Percentiles rank a stretch among this genome's conserved stretches.
Evolutionary conservation across 176 grass and related monocot species (phyloP).

Genomic region (Zea mays): Zm-B73-REFERENCE-NAM-5.0 NC_050099.1:91335001-91335500

Average conservation of each 20-base stretch:
- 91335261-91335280: neutral
- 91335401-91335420: neutral
- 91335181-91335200: neutral
- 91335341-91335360: neutral
- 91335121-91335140: constrained; percentile 41
- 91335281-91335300: neutral
- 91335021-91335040: no score
- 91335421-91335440: no score
- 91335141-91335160: constrained; percentile 16
- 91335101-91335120: constrained; percentile 34
- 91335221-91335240: constrained; percentile 1
- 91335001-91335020: constrained; percentile 22
- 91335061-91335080: constrained; percentile 34
- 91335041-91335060: constrained; percentile 38
- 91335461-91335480: no score
- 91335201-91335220: neutral
- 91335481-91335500: no score
- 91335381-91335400: neutral
- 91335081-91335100: constrained; percentile 33
- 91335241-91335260: neutral
- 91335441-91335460: no score
- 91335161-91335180: neutral
- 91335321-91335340: neutral
- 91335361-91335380: neutral
- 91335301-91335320: neutral